Percentiles rank a stretch among this genome's conserved stretches.
phyloP scores from a whole-genome alignment of 805 yeast genomes.

The Blastobotrys chiropterorum region DNA sequence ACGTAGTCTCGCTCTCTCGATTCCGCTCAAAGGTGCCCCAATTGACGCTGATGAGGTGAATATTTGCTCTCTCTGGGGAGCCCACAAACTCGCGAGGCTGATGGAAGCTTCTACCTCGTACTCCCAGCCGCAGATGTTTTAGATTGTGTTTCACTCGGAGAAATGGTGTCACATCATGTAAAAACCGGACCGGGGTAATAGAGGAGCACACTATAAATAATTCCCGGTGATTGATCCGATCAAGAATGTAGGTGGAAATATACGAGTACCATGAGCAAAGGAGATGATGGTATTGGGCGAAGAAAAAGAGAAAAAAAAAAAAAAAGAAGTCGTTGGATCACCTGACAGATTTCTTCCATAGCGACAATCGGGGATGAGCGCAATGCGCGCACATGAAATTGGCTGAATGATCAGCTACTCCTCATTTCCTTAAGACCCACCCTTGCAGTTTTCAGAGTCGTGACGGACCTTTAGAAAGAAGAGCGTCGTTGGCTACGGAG shows the following conservation, averaged over 20 bases:
- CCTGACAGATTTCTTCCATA: neutral
- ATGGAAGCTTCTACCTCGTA: neutral
- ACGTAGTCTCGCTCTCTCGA: no score
- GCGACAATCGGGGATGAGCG: no score
- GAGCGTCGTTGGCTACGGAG: neutral
- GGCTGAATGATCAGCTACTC: neutral
- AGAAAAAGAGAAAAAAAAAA: neutral
- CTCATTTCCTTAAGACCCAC: neutral
- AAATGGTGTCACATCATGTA: neutral
- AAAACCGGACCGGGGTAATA: neutral
- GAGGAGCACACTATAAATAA: no score
- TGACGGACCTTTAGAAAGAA: neutral
- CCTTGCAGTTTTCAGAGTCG: neutral
- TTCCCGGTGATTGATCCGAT: no score
- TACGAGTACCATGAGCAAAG: no score
- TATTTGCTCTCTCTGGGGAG: no score
- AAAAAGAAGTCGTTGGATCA: neutral
- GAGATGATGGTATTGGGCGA: no score
- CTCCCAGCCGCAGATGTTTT: neutral
- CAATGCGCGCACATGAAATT: neutral
- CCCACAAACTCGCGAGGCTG: neutral
- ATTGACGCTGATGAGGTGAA: no score
- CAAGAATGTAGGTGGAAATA: no score
- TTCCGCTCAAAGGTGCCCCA: no score
- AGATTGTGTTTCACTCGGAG: neutral